Evolutionary conservation across 805 yeast genomes (phyloP).

Genomic region (Candida schatavii): DNA sequence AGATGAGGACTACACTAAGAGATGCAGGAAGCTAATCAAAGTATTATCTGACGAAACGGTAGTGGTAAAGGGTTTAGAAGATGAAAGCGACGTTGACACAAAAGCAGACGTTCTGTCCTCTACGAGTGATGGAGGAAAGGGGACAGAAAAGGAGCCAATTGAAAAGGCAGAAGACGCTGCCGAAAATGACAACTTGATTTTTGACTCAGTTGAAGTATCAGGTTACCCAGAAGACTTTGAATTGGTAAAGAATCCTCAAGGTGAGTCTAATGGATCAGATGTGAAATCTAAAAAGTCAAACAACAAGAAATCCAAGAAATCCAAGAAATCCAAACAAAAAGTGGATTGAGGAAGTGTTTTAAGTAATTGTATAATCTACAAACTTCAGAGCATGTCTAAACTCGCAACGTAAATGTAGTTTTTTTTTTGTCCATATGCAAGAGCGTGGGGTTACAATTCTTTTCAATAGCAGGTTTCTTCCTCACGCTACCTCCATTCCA

Average conservation of each 20-base stretch:
- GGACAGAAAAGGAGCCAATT: constrained; percentile 6
- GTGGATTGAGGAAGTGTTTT: too few species aligned
- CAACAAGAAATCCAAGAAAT: constrained; percentile 9
- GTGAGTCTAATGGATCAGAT: constrained; percentile 2
- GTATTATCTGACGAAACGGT: constrained; percentile 41
- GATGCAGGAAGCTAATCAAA: constrained; percentile 37
- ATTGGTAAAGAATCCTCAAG: constrained; percentile 8
- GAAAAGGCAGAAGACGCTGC: constrained; percentile 7
- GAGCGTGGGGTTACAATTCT: too few species aligned
- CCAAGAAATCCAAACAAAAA: constrained; percentile 6
- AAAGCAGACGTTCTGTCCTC: constrained; percentile 11
- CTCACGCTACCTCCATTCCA: too few species aligned
- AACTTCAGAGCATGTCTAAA: too few species aligned
- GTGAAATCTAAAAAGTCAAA: constrained; percentile 4
- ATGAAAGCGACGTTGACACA: constrained; percentile 8
- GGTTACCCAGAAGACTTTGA: constrained; percentile 26
- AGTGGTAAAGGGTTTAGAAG: constrained; percentile 28
- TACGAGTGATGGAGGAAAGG: constrained; percentile 10
- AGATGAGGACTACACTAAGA: constrained; percentile 37
- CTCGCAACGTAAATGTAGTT: too few species aligned
- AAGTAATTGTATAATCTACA: too few species aligned
- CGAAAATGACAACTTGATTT: constrained; percentile 27
- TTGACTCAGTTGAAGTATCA: constrained; percentile 43
- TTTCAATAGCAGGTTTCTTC: too few species aligned
- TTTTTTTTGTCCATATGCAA: too few species aligned